Conservation (phyloP, 108 stramenopile species). For the Nitzschia sp. region DNA sequence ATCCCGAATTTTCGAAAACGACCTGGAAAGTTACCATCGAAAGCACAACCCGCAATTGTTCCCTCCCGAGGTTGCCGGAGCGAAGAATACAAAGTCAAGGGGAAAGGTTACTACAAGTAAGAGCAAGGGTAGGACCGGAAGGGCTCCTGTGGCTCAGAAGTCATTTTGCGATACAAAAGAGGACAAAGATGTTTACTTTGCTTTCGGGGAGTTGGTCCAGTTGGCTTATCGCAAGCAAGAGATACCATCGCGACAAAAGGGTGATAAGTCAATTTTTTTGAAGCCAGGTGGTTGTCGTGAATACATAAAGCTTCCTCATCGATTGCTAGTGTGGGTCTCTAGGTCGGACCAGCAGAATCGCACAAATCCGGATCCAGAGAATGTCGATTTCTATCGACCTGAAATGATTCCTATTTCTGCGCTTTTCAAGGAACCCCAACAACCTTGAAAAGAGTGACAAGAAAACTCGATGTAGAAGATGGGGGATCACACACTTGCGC, state of each 20-base stretch:
- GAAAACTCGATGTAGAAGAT: too few relatives aligned
- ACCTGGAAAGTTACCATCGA: slow-evolving; percentile 37
- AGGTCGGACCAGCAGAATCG: slow-evolving; percentile 6
- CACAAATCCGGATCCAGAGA: slow-evolving; percentile 22
- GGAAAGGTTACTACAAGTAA: background rate
- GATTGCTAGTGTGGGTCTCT: slow-evolving; percentile 34
- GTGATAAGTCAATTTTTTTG: slow-evolving; percentile 20
- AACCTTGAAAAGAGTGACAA: background rate
- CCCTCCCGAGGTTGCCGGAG: slow-evolving; percentile 15
- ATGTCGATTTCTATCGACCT: slow-evolving; percentile 31
- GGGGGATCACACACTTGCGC: too few relatives aligned
- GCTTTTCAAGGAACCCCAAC: slow-evolving; percentile 34
- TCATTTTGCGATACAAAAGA: slow-evolving; percentile 6
- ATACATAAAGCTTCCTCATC: slow-evolving; percentile 23
- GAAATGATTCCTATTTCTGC: slow-evolving; percentile 44
- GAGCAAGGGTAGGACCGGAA: background rate
- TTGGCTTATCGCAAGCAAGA: slow-evolving; percentile 34
- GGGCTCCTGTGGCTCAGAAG: background rate
- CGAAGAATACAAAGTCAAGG: slow-evolving; percentile 13
- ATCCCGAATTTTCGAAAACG: slow-evolving; percentile 39
- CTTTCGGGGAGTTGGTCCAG: slow-evolving; percentile 37
- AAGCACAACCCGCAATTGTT: slow-evolving; percentile 16
- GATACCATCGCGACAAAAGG: background rate
- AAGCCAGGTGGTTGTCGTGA: slow-evolving; percentile 12
- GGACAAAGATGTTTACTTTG: slow-evolving; percentile 38